Percentiles rank a stretch among this genome's conserved stretches.
Evolutionary conservation across 129 eudicot species (phyloP).

Genomic region (Gnaphalium uliginosum): DNA sequence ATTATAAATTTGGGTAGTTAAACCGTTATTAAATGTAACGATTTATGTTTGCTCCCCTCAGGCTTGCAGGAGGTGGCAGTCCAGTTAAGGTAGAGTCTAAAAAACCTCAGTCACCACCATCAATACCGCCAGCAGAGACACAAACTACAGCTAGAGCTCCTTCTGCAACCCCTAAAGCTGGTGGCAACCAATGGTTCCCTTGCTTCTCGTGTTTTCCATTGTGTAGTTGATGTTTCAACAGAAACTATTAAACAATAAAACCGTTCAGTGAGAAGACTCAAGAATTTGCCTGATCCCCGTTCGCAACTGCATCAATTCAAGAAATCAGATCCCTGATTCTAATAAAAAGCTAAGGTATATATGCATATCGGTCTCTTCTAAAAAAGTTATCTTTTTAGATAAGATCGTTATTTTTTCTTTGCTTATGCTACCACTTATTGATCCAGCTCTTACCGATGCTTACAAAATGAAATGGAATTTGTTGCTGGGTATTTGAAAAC

Average conservation of each 20-base stretch:
- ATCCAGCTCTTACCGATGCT: constrained; percentile 18
- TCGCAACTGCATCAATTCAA: constrained; percentile 8
- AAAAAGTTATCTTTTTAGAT: not conserved
- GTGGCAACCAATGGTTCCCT: constrained; percentile 49
- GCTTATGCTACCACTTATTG: constrained; percentile 19
- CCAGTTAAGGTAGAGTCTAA: constrained; percentile 34
- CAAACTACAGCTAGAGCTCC: constrained; percentile 30
- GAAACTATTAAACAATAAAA: not conserved
- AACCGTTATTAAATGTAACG: not conserved
- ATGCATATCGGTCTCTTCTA: constrained; percentile 14
- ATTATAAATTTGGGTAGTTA: not conserved
- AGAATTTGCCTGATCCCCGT: constrained; percentile 20
- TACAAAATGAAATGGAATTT: constrained; percentile 16
- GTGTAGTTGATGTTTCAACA: constrained; percentile 40
- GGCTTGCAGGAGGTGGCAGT: constrained; percentile 50
- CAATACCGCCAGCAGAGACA: constrained; percentile 31
- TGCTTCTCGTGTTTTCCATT: constrained; percentile 56
- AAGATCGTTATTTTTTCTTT: not conserved
- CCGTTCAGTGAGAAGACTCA: constrained; percentile 11
- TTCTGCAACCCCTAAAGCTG: constrained; percentile 36
- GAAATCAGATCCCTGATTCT: constrained; percentile 3
- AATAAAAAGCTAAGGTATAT: constrained; percentile 18
- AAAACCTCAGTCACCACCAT: constrained; percentile 20
- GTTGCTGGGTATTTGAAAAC: constrained; percentile 11
- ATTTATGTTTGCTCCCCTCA: constrained; percentile 29